Evolutionary conservation across 306 rosid species (phyloP).

Genomic region (Biancaea sappan): DNA sequence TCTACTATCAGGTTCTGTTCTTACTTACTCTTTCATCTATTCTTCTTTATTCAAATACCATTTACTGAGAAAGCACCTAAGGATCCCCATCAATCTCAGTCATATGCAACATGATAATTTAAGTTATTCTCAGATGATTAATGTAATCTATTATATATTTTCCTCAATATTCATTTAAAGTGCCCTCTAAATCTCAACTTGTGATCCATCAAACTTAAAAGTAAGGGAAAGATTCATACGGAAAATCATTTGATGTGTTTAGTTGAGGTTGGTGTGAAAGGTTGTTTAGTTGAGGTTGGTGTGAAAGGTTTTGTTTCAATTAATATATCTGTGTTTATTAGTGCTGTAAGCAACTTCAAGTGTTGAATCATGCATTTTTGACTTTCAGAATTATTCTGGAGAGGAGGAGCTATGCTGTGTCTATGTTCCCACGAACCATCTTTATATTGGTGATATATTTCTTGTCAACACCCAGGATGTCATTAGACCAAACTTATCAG

Average conservation of each 20-base stretch:
- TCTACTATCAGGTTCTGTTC: too few species aligned
- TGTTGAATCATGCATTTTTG: not conserved
- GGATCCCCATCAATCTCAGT: too few species aligned
- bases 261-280: not conserved
- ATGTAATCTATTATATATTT: not conserved
- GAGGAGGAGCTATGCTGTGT: conserved; percentile 90
- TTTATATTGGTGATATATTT: conserved; percentile 87
- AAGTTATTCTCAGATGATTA: not conserved
- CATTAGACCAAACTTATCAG: conserved; percentile 82
- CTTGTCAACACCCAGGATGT: conserved; percentile 75
- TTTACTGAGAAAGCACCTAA: too few species aligned
- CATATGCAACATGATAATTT: not conserved
- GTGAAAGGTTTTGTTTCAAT: not conserved
- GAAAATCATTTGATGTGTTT: not conserved
- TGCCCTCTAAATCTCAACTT: not conserved
- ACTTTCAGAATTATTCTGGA: conserved; percentile 71
- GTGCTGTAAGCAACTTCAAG: conserved; percentile 1
- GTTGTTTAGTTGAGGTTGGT: not conserved
- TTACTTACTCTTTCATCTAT: too few species aligned
- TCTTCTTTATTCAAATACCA: too few species aligned
- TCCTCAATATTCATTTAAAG: not conserved
- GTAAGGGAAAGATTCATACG: not conserved
- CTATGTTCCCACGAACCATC: conserved; percentile 92
- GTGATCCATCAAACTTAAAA: conserved; percentile 1
- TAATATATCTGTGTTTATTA: not conserved